Base-by-base conservation (phyloP, 805 yeast genomes). In the Pichia gijzeniarum region DNA sequence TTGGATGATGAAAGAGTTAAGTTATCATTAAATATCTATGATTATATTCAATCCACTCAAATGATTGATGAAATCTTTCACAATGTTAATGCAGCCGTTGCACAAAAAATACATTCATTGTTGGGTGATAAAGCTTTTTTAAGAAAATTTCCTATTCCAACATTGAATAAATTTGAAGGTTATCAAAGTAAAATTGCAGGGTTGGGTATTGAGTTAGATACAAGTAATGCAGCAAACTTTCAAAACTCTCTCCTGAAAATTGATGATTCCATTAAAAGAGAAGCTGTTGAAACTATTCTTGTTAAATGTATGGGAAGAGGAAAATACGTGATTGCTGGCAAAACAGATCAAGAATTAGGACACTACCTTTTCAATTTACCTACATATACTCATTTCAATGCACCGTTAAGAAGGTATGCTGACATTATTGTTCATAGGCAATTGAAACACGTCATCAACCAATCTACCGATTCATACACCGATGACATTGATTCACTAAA, bases 371-470 rank as follows among this genome's bases (percentile, higher is more conserved):
- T 83, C 60, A 88, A 88, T 52, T 63, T 85, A 47, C 95, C 96
- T 25, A 69, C 88, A 37, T 93, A 87, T 63, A 87, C 98, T 0
- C 97, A 91, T 64, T 90, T 90, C 69, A 84, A 86, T n/a, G 78
- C 95, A 1, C 98, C 99, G 14, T 70, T 88, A 60, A 77, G 95
- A 62, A 76, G 99, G 57, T 93, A 90, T 62, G 89, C 95, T 1
- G 99, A 93, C 63, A 73, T 87, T 42, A 77, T 90, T 53, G 98
- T 87, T 34, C 99, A 93, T 60, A 79, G 96, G 56, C 99, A 93
- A 67, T 68, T 93, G 54, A 90, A 86, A 60, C 63, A 79, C 2
- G 77, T 82, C 22, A 62, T 93, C 34, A 65, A 64, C 32, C 50
- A 63, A 34, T 64, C 62, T 3, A 48, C 57, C 8, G 74, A 70